These are phyloP conservation scores for Erigeron canadensis DNA, from an alignment of 129 eudicot species.

Conservation along the genomic window DNA sequence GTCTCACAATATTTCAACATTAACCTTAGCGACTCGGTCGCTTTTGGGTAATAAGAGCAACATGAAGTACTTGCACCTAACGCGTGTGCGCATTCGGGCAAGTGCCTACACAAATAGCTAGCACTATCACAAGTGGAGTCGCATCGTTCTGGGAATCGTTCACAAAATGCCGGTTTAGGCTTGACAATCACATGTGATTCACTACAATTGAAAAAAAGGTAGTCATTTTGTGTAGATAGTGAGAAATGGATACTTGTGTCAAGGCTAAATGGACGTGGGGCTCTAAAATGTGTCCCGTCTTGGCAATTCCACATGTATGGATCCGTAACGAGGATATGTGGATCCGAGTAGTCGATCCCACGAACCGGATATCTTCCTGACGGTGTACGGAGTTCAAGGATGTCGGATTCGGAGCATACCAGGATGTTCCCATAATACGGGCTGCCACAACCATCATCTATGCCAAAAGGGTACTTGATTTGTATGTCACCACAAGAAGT, in stretches of 20 bases:
- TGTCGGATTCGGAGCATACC: conserved; percentile 49
- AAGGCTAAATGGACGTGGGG: conserved; percentile 75
- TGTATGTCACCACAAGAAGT: conserved; percentile 74
- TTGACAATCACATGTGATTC: conserved; percentile 58
- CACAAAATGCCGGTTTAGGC: conserved; percentile 80
- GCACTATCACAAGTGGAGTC: conserved; percentile 82
- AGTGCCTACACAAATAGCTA: conserved; percentile 78
- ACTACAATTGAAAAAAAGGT: conserved; percentile 86
- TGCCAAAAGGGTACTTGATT: conserved; percentile 87
- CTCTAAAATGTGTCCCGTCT: conserved; percentile 57
- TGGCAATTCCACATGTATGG: conserved; percentile 85
- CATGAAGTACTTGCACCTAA: conserved; percentile 51
- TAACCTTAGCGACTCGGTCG: conserved; percentile 74
- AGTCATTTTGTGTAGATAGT: conserved; percentile 74
- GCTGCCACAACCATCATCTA: conserved; percentile 97
- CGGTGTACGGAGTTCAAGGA: conserved; percentile 76
- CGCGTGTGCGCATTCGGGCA: conserved; percentile 61
- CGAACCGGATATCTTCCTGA: conserved; percentile 67
- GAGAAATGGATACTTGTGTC: conserved; percentile 77
- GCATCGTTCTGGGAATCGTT: conserved; percentile 79
- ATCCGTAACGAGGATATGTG: conserved; percentile 69
- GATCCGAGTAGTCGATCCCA: conserved; percentile 65
- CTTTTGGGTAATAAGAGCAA: conserved; percentile 93
- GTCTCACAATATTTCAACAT: conserved; percentile 78
- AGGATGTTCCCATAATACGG: conserved; percentile 79